Evolutionary conservation across 2,329 filamentous ascomycete genomes (phyloP).

Genomic region (Didymella glomerata): DNA sequence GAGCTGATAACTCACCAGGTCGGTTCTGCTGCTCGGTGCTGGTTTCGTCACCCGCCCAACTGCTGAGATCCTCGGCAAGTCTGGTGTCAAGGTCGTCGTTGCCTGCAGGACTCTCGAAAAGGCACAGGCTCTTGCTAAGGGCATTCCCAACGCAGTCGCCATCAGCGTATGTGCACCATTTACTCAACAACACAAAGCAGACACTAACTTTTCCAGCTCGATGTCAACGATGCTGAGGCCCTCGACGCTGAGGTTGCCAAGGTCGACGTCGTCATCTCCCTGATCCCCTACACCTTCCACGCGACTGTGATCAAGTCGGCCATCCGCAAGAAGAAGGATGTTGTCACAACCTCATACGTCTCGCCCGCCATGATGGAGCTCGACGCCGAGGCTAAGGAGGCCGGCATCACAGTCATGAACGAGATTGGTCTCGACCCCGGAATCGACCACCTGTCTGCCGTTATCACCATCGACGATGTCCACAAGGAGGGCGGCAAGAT

Average conservation of each 20-base stretch:
- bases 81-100: slow-evolving; percentile 66
- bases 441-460: slow-evolving; percentile 79
- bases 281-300: slow-evolving; percentile 78
- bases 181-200: background rate
- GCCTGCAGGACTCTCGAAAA: slow-evolving; percentile 83
- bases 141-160: slow-evolving; percentile 75
- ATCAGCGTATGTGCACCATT: slow-evolving; percentile 58
- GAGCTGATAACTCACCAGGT: slow-evolving; percentile 38
- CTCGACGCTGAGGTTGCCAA: slow-evolving; percentile 83
- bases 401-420: slow-evolving; percentile 97
- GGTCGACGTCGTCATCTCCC: slow-evolving; percentile 73
- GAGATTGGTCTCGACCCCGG: slow-evolving; percentile 72
- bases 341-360: slow-evolving; percentile 94
- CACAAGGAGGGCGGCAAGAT: slow-evolving; percentile 89
- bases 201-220: slow-evolving; percentile 64
- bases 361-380: slow-evolving; percentile 92
- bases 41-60: slow-evolving; percentile 62
- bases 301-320: slow-evolving; percentile 90
- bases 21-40: slow-evolving; percentile 51
- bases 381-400: slow-evolving; percentile 81
- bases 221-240: slow-evolving; percentile 78
- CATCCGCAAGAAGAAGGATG: slow-evolving; percentile 92
- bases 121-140: slow-evolving; percentile 75
- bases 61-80: slow-evolving; percentile 65
- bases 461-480: slow-evolving; percentile 89